Evolutionary conservation across 257 asterid species (phyloP).

Genomic region (Primulina huaijiensis): DNA sequence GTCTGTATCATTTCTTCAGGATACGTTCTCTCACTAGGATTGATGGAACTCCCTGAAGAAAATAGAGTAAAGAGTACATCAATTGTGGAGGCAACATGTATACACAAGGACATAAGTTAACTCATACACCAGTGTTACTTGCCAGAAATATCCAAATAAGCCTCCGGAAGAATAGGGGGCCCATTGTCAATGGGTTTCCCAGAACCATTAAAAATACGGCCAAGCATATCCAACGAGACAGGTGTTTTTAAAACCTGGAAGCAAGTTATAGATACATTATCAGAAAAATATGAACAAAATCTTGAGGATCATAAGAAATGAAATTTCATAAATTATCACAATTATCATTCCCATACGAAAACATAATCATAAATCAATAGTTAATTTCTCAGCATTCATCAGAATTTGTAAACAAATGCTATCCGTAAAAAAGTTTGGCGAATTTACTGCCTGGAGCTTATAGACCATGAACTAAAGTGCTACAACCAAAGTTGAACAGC

Average conservation of each 20-base stretch:
- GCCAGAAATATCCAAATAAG: slow-evolving; percentile 97
- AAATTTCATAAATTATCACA: background rate
- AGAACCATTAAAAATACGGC: slow-evolving; percentile 65
- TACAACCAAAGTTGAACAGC: slow-evolving; percentile 2
- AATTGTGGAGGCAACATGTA: slow-evolving; percentile 9
- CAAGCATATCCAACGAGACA: slow-evolving; percentile 65
- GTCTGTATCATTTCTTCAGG: slow-evolving; percentile 99
- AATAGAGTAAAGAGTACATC: slow-evolving; percentile 27
- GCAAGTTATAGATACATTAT: slow-evolving; percentile 16
- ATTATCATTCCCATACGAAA: background rate
- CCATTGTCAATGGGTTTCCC: slow-evolving; percentile 97
- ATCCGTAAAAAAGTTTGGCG: background rate
- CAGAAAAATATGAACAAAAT: slow-evolving; percentile 4
- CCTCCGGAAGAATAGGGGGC: slow-evolving; percentile 98
- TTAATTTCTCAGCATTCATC: slow-evolving; percentile 4
- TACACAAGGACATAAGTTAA: slow-evolving; percentile 4
- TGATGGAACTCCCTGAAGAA: slow-evolving; percentile 87
- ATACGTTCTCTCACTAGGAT: slow-evolving; percentile 98
- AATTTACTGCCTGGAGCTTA: background rate
- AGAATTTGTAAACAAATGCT: background rate
- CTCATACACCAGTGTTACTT: slow-evolving; percentile 31
- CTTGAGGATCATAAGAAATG: background rate
- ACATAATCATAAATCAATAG: background rate
- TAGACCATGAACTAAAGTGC: slow-evolving; percentile 7
- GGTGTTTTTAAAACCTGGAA: slow-evolving; percentile 57